Base-by-base conservation (phyloP, 2,329 filamentous ascomycete species). In the Trichoderma sp. region DNA sequence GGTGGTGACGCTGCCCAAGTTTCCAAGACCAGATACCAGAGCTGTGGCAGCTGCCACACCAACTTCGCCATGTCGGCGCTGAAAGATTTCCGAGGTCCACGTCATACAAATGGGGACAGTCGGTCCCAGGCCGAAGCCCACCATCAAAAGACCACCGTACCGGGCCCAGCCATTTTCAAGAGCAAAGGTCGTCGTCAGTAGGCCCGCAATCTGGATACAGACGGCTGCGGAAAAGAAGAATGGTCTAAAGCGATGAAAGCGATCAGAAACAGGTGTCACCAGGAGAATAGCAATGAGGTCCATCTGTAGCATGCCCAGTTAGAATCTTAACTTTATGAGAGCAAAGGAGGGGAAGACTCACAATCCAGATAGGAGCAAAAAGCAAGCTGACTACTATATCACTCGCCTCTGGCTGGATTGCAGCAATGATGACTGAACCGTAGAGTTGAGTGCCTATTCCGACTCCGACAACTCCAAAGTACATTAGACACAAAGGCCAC, bases 71-170 rank as follows among this genome's bases (percentile, higher is more conserved):
- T 97, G 94, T 14, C 94, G 91, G 36, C 88, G 88, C 82, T 97
- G 94, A 84, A 97, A 97, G 78, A 97, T 92, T 82, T 97, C 93
- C 74, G 90, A 93, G 36, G 93, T 94, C 94, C 94, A 97, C 43
- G 94, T 92, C 94, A 97, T 97, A 80, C 93, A 95, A 78, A 95
- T 95, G 12, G 94, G 94, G 1, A 97, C 94, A 0, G 94, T 97
- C 4, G 94, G 94, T 1, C 94, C 94, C 2, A 97, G 90, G 0
- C 94, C 94, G 77, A 97, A 97, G 5, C 94, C 94, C 43, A 97
- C 92, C 83, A 97, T 91, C 65, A 97, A 84, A n/a, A 97, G 88
- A 4, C 94, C 94, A 62, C 92, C 93, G 79, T 97, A 97, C 56
- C 94, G 90, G 2, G 93, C 91, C 93, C 94, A 97, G 47, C 91